Evolutionary conservation across 345 rosid genomes (phyloP), one percentile per base, ranked within the genome.

Genomic region (Salix purpurea): DNA sequence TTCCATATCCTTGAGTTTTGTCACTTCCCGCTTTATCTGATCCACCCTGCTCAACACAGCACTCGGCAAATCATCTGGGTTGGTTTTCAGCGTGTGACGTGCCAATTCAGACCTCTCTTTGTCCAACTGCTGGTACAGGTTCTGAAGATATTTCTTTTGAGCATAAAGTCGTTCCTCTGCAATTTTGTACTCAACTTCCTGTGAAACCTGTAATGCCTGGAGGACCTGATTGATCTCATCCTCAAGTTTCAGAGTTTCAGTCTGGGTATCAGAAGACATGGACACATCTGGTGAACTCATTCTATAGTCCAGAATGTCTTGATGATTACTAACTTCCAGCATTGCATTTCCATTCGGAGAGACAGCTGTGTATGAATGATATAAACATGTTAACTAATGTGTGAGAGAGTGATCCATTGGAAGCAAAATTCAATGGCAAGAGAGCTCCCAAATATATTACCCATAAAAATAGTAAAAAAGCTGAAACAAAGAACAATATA

Each of bases 1-100:
- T 85, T 86, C 80, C 97, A 94, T 94, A 67, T 88, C 86, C 81
- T 82, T 83, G 67, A 92, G 88, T 81, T 86, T 90, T 78, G 67
- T 56, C 54, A 83, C 74, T 84, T 90, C 96, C 62, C 64, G 82
- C 74, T 84, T 87, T 77, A 89, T 85, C 86, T 88, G 93, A 74
- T 87, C 88, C 66, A 80, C 79, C 84, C 90, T 86, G 69, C 65
- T 65, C 77, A 74, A 73, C 69, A 94, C 77, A 16, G 84, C 83
- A 30, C 80, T 81, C 78, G 74, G 73, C 74, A 79, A 81, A 65
- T 68, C 81, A 79, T 86, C 83, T 15, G 61, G 71, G 37, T 78
- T 79, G n/a, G 78, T 48, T 46, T 87, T 77, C 40, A 82, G 67
- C 39, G 73, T 73, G 66, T 13, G 77, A 67, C 69, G 58, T 0